These are phyloP conservation scores for Colletotrichum sp. DNA, from an alignment of 2,329 filamentous ascomycete species.

Conservation along the genomic window DNA sequence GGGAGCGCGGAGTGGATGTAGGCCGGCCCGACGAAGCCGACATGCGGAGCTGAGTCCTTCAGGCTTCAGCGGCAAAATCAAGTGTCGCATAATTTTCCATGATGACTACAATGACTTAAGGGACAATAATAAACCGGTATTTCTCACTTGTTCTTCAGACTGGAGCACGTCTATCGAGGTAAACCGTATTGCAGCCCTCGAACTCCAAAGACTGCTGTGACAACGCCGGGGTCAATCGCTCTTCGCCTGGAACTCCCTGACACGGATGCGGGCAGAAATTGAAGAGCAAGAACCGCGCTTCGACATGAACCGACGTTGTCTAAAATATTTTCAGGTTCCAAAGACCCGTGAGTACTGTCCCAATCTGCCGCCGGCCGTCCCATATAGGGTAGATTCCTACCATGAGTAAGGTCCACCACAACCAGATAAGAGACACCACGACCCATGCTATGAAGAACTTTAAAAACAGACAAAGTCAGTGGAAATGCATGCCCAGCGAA, in stretches of 20 bases:
- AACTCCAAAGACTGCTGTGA: background rate
- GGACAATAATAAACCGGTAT: background rate
- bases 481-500: background rate
- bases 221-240: background rate
- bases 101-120: background rate
- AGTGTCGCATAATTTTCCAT: background rate
- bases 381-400: constrained; percentile 54
- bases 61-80: background rate
- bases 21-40: background rate
- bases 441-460: constrained; percentile 56
- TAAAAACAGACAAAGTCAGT: constrained; percentile 25
- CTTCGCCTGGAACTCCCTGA: background rate
- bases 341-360: background rate
- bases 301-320: background rate
- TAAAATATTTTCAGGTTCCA: background rate
- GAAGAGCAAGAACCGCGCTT: background rate
- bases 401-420: constrained; percentile 55
- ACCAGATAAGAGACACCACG: constrained; percentile 55
- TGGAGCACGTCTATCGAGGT: background rate
- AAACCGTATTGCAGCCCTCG: background rate
- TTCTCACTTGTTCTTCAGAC: background rate
- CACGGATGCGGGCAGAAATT: background rate
- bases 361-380: constrained; percentile 45
- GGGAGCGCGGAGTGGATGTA: background rate
- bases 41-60: background rate